These are phyloP conservation scores for Epichloe typhina DNA, from an alignment of 2,329 filamentous ascomycete genomes.

Conservation along the genomic window DNA sequence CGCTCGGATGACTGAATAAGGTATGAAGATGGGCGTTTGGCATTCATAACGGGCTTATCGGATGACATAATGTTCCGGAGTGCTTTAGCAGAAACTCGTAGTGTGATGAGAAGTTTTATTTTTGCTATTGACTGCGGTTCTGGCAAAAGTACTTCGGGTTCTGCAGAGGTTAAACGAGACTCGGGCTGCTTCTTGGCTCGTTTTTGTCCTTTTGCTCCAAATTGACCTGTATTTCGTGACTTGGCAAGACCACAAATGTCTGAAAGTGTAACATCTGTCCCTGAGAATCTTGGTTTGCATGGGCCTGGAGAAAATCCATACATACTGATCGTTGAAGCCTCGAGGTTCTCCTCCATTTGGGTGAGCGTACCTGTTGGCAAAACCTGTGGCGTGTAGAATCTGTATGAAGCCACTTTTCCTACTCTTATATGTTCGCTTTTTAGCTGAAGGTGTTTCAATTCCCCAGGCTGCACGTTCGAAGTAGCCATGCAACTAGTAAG, in stretches of 20 bases:
- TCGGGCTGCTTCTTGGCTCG: neutral
- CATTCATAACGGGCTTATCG: neutral
- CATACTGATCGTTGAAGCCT: constrained; percentile 1
- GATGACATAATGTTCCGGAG: neutral
- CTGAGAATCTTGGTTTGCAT: neutral
- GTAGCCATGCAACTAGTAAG: constrained; percentile 22
- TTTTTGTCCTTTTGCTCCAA: neutral
- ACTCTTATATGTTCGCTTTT: constrained; percentile 22
- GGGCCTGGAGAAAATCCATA: constrained; percentile 5
- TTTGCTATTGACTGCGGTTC: neutral
- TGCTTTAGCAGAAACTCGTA: constrained; percentile 1
- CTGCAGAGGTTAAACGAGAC: neutral
- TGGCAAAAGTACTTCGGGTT: neutral
- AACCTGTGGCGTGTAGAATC: constrained; percentile 14
- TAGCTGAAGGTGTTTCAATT: constrained; percentile 21
- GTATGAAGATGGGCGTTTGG: neutral
- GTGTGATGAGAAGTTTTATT: neutral
- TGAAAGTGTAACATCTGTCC: neutral
- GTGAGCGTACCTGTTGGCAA: neutral
- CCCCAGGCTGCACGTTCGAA: constrained; percentile 18
- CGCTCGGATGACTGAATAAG: neutral
- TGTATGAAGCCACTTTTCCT: constrained; percentile 25
- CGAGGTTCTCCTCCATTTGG: neutral
- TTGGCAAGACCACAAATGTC: neutral
- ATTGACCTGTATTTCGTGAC: neutral